A percentile compares a stretch with the other conserved stretches of the same genome.
Evolutionary conservation across 306 rosid genomes (phyloP).

Genomic region (Dicorynia guianensis): DNA sequence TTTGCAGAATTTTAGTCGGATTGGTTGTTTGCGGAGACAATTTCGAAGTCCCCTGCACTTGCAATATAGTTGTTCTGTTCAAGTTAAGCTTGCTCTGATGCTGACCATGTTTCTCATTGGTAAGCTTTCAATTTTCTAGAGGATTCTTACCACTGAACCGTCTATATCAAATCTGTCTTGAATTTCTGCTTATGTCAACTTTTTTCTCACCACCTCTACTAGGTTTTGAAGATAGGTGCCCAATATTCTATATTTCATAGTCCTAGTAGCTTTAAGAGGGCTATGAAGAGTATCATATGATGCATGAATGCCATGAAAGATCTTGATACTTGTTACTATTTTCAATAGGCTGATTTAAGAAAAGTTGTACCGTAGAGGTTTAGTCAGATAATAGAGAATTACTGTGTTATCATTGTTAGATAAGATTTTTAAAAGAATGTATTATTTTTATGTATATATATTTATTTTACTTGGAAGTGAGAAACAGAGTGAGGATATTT

Average conservation of each 20-base stretch:
- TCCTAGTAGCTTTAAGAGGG: neutral
- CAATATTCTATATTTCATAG: neutral
- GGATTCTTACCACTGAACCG: neutral
- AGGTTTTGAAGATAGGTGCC: neutral
- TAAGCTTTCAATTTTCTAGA: constrained; percentile 54
- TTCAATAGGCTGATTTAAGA: neutral
- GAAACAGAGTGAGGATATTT: neutral
- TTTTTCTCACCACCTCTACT: neutral
- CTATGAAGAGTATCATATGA: too few relatives aligned
- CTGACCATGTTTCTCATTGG: constrained; percentile 80
- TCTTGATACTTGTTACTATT: neutral
- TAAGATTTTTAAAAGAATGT: neutral
- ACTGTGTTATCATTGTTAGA: neutral
- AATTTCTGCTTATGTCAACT: constrained; percentile 5
- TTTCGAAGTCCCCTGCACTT: constrained; percentile 55
- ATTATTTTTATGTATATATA: neutral
- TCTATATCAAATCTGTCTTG: neutral
- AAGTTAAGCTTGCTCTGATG: constrained; percentile 79
- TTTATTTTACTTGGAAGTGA: neutral
- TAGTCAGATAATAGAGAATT: neutral
- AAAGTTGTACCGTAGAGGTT: neutral
- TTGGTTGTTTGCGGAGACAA: constrained; percentile 60
- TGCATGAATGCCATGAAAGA: neutral
- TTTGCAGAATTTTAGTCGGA: constrained; percentile 61
- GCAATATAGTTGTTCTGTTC: constrained; percentile 68